phyloP scores from a whole-genome alignment of 192 early-diverging fungal genomes.

The Chytriomyces sp. region DNA sequence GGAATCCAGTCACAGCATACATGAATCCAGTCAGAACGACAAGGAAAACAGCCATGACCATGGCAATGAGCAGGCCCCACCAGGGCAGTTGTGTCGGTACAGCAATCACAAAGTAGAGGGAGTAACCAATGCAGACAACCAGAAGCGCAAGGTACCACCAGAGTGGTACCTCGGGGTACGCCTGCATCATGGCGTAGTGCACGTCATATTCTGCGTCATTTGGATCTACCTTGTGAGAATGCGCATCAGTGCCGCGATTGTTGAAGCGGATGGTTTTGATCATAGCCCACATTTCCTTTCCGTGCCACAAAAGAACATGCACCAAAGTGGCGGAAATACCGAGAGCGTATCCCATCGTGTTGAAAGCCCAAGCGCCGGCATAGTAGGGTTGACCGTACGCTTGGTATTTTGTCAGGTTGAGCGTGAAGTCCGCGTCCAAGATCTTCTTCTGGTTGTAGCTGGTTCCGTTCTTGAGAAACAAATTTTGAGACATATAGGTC shows the following conservation, averaged over 20 bases:
- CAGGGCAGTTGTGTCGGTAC: slow-evolving; percentile 13
- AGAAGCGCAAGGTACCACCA: slow-evolving; percentile 69
- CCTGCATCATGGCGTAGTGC: slow-evolving; percentile 69
- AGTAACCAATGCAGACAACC: not conserved
- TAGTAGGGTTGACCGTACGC: slow-evolving; percentile 2
- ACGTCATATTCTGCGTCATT: not conserved
- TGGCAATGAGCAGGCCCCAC: slow-evolving; percentile 37
- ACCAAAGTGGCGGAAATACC: slow-evolving; percentile 27
- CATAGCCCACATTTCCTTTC: not conserved
- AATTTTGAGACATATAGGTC: slow-evolving; percentile 16
- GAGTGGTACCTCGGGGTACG: slow-evolving; percentile 73
- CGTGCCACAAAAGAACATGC: slow-evolving; percentile 30
- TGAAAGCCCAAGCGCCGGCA: slow-evolving; percentile 15
- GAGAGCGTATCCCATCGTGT: slow-evolving; percentile 8
- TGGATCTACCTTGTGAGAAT: not conserved
- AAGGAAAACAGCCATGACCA: slow-evolving; percentile 55
- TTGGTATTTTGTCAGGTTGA: not conserved
- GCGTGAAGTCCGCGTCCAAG: slow-evolving; percentile 13
- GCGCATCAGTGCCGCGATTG: not conserved
- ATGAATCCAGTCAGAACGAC: slow-evolving; percentile 52
- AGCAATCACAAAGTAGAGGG: slow-evolving; percentile 7
- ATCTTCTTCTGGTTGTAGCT: slow-evolving; percentile 19
- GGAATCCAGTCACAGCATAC: not conserved
- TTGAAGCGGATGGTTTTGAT: slow-evolving; percentile 4
- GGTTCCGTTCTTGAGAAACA: slow-evolving; percentile 22